Evolutionary conservation across 2,329 filamentous ascomycete species (phyloP).

Genomic region (Penicillium sp.): DNA sequence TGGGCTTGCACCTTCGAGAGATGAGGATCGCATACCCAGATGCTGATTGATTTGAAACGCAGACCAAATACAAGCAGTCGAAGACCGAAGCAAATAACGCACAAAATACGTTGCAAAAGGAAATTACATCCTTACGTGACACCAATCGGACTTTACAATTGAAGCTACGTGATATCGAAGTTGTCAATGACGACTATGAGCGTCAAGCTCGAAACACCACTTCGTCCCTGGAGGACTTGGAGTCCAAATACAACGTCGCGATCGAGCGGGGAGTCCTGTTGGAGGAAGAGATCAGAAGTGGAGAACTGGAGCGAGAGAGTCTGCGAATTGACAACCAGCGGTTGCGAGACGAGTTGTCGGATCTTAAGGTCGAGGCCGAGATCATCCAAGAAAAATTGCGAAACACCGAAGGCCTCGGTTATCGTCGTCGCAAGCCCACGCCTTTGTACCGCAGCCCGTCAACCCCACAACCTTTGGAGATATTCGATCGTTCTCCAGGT

Average conservation of each 20-base stretch:
- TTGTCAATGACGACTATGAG: slow-evolving; percentile 97
- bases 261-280: slow-evolving; percentile 89
- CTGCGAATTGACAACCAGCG: slow-evolving; percentile 88
- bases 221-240: slow-evolving; percentile 91
- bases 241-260: slow-evolving; percentile 91
- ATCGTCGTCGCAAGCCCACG: slow-evolving; percentile 48
- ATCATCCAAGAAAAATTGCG: slow-evolving; percentile 91
- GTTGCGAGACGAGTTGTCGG: slow-evolving; percentile 81
- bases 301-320: slow-evolving; percentile 84
- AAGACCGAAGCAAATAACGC: slow-evolving; percentile 80
- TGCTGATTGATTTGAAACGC: slow-evolving; percentile 9
- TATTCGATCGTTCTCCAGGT: slow-evolving; percentile 69
- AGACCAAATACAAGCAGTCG: slow-evolving; percentile 95
- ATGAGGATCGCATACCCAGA: background rate
- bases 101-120: slow-evolving; percentile 84
- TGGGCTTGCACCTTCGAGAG: too few relatives aligned
- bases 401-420: slow-evolving; percentile 53
- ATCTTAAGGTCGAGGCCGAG: slow-evolving; percentile 90
- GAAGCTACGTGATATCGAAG: slow-evolving; percentile 86
- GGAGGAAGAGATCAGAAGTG: slow-evolving; percentile 87
- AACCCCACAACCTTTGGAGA: slow-evolving; percentile 57
- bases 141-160: slow-evolving; percentile 73
- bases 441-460: slow-evolving; percentile 45
- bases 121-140: slow-evolving; percentile 87
- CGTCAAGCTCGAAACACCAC: slow-evolving; percentile 92